phyloP scores from a whole-genome alignment of 2,329 filamentous ascomycete genomes.

The Colletotrichum tabaci region DNA sequence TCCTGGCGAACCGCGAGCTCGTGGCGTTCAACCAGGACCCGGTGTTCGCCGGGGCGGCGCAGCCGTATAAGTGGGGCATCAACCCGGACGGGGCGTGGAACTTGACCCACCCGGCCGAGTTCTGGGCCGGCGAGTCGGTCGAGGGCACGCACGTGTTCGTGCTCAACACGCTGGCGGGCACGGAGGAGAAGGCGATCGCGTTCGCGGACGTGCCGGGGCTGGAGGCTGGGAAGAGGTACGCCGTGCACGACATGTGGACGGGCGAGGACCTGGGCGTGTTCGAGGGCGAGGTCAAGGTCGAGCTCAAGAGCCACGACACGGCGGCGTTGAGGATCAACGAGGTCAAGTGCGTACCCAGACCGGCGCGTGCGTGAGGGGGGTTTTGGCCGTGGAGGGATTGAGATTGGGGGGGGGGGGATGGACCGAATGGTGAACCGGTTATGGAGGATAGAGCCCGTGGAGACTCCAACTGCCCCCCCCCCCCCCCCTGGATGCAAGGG shows the following conservation, averaged over 20 bases:
- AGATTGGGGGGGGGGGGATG: neutral
- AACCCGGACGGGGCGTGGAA: constrained; percentile 67
- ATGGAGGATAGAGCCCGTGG: neutral
- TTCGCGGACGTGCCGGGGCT: constrained; percentile 62
- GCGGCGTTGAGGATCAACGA: constrained; percentile 47
- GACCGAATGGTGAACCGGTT: neutral
- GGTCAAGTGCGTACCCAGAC: constrained; percentile 41
- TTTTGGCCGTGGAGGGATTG: neutral
- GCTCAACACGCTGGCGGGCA: constrained; percentile 58
- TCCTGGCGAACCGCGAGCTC: constrained; percentile 59
- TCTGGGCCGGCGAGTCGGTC: constrained; percentile 61
- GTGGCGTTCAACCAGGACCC: constrained; percentile 63
- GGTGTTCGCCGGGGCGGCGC: constrained; percentile 56
- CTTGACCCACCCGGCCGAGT: constrained; percentile 62
- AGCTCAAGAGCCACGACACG: constrained; percentile 55
- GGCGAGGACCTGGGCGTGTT: constrained; percentile 56
- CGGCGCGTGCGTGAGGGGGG: neutral
- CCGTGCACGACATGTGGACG: constrained; percentile 63
- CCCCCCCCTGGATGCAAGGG: constrained; percentile 27
- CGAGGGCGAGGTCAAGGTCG: constrained; percentile 47
- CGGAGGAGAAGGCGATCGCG: constrained; percentile 53
- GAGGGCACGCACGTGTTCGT: constrained; percentile 63
- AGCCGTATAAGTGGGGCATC: constrained; percentile 63
- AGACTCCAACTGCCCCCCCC: neutral
- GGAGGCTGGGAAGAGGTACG: constrained; percentile 48